phyloP scores from a whole-genome alignment of 192 early-diverging fungal species.

The Fimicolochytrium jonesii region DNA sequence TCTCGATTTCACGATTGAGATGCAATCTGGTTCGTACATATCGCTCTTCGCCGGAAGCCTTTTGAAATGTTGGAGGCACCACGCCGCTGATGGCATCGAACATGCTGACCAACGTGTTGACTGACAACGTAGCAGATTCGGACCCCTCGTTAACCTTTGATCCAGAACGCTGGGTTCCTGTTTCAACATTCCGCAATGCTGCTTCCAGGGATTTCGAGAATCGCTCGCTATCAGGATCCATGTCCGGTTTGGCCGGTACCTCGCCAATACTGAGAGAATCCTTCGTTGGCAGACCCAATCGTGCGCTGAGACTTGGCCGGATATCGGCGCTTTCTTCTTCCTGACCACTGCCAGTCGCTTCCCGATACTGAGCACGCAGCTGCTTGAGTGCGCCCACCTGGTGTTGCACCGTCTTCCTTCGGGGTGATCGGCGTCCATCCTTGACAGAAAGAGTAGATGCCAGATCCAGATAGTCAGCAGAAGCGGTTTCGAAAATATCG shows the following conservation, averaged over 20 bases:
- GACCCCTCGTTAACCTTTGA: neutral
- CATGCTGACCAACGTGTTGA: constrained; percentile 59
- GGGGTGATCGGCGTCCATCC: constrained; percentile 32
- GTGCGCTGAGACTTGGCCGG: too few relatives aligned
- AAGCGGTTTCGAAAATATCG: neutral
- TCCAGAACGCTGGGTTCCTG: constrained; percentile 3
- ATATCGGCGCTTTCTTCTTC: constrained; percentile 2
- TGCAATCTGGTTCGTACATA: constrained; percentile 67
- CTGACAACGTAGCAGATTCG: constrained; percentile 21
- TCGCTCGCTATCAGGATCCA: constrained; percentile 5
- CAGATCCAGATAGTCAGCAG: constrained; percentile 50
- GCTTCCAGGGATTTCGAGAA: constrained; percentile 5
- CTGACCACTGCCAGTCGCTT: constrained; percentile 11
- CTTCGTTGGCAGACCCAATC: too few relatives aligned
- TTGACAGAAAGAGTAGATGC: constrained; percentile 25
- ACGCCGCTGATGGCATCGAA: constrained; percentile 61
- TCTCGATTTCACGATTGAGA: constrained; percentile 68
- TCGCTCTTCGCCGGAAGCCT: constrained; percentile 62
- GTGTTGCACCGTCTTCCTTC: constrained; percentile 21
- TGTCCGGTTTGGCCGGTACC: neutral
- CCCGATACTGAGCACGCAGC: constrained; percentile 28
- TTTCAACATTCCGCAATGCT: constrained; percentile 4
- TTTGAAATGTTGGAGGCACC: constrained; percentile 63
- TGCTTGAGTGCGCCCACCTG: constrained; percentile 30
- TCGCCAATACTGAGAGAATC: too few relatives aligned